These are phyloP conservation scores for Pistacia integerrima DNA, from an alignment of 345 rosid species.

Conservation along the genomic window DNA sequence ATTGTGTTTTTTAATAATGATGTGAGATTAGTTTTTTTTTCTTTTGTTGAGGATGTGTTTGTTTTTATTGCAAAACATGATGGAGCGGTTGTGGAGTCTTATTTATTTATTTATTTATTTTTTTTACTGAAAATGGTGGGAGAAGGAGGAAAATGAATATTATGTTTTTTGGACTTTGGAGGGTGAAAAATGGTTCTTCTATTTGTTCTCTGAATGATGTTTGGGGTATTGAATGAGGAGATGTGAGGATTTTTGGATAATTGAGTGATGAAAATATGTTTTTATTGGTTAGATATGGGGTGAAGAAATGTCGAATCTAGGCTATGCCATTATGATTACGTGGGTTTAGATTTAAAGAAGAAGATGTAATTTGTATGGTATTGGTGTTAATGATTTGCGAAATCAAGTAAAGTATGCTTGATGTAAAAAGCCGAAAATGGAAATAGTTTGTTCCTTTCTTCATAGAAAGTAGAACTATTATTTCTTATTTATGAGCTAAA, in stretches of 20 bases:
- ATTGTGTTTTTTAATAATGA: not conserved
- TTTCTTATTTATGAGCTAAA: not conserved
- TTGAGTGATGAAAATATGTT: not conserved
- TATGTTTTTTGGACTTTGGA: slow-evolving; percentile 17
- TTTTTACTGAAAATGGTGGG: not conserved
- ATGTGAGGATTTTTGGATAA: not conserved
- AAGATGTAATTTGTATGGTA: not conserved
- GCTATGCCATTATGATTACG: not conserved
- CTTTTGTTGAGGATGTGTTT: not conserved
- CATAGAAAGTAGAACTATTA: not conserved
- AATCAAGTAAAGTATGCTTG: not conserved
- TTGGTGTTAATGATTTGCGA: slow-evolving; percentile 13
- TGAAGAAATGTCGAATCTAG: not conserved
- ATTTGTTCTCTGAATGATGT: not conserved
- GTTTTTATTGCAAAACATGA: not conserved
- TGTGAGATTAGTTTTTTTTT: not conserved
- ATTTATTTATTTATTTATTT: too few relatives aligned
- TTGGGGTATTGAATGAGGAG: not conserved
- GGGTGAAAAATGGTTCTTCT: not conserved
- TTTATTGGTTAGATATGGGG: not conserved
- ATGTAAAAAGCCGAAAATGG: not conserved
- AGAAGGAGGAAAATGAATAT: not conserved
- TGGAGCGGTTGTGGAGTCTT: not conserved
- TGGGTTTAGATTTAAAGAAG: not conserved
- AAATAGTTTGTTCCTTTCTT: not conserved